phyloP scores from a whole-genome alignment of 306 rosid genomes.

The Inga oerstediana region DNA sequence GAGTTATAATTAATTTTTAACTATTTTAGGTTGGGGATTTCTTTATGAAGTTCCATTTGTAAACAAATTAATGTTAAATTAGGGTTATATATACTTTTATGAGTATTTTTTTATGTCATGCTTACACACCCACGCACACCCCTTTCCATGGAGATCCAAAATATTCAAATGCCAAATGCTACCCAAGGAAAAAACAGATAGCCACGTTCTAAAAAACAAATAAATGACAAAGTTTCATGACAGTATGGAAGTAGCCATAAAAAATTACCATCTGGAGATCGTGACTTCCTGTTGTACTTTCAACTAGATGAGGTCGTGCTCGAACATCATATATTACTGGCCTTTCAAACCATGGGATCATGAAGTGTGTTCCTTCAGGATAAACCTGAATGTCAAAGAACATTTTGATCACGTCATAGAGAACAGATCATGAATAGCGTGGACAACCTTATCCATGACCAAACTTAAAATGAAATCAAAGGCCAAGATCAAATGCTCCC shows the following conservation, averaged over 20 bases:
- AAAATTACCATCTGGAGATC: slow-evolving; percentile 76
- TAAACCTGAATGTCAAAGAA: slow-evolving; percentile 64
- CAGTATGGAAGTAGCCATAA: background rate
- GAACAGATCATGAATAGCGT: background rate
- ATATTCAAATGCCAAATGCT: background rate
- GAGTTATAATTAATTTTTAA: background rate
- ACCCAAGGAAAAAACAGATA: background rate
- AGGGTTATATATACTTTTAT: background rate
- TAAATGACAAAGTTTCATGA: background rate
- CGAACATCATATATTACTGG: slow-evolving; percentile 90
- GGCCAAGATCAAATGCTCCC: background rate
- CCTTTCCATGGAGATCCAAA: background rate
- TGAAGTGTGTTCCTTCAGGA: slow-evolving; percentile 90
- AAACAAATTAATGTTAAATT: background rate
- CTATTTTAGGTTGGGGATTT: background rate
- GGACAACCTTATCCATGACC: background rate
- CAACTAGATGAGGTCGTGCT: slow-evolving; percentile 73
- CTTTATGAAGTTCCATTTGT: background rate
- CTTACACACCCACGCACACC: background rate
- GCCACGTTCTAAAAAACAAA: background rate
- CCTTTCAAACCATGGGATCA: slow-evolving; percentile 92
- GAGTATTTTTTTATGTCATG: background rate
- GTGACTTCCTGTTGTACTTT: slow-evolving; percentile 83
- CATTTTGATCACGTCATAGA: background rate
- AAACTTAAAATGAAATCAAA: background rate